phyloP scores from a whole-genome alignment of 441 rosid genomes.

The Pelargonium australe region DNA sequence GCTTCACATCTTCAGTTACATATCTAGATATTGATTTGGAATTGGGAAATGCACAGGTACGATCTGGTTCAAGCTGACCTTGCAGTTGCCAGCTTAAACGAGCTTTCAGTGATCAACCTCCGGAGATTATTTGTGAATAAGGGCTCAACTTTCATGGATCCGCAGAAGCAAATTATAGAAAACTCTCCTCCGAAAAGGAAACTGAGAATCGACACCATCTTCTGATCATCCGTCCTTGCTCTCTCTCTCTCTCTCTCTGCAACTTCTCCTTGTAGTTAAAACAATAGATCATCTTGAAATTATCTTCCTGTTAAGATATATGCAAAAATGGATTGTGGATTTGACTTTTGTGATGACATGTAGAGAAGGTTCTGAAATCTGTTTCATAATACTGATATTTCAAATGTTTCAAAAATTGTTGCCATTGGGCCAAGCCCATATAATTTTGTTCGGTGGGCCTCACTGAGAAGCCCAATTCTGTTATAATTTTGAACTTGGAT shows the following conservation, averaged over 20 bases:
- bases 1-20: background rate
- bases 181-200: slow-evolving; percentile 68
- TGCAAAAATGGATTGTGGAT: background rate
- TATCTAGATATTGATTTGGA: background rate
- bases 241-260: background rate
- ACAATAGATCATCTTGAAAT: background rate
- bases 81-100: slow-evolving; percentile 65
- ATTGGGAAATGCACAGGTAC: slow-evolving; percentile 48
- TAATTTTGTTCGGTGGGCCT: too few relatives aligned
- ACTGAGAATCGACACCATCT: slow-evolving; percentile 77
- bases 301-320: background rate
- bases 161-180: slow-evolving; percentile 74
- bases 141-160: slow-evolving; percentile 83
- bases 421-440: too few relatives aligned
- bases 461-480: too few relatives aligned
- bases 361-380: too few relatives aligned
- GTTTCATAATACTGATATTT: too few relatives aligned
- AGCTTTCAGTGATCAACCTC: slow-evolving; percentile 87
- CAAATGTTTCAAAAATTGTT: too few relatives aligned
- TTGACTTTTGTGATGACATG: too few relatives aligned
- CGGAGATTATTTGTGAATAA: slow-evolving; percentile 81
- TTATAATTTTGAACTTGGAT: too few relatives aligned
- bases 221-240: slow-evolving; percentile 29
- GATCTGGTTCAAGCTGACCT: slow-evolving; percentile 93
- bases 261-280: slow-evolving; percentile 10